Percentiles rank a stretch among this genome's conserved stretches.
These are phyloP conservation scores for Sindora glabra DNA, from an alignment of 306 rosid species.

Conservation along the genomic window DNA sequence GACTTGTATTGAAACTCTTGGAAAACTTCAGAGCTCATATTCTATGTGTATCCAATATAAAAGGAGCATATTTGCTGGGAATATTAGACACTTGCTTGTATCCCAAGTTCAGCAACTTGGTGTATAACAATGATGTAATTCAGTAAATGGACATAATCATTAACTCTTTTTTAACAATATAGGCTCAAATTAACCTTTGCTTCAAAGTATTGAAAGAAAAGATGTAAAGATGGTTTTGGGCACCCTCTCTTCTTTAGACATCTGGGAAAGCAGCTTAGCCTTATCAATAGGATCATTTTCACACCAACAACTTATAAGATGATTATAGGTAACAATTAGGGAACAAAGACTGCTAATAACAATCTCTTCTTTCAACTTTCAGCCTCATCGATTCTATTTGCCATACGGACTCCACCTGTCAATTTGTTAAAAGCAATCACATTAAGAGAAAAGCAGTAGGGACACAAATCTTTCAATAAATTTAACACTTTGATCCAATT, in stretches of 20 bases:
- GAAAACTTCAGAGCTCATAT: not conserved
- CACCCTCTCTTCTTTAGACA: conserved; percentile 44
- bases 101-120: not conserved
- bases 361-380: conserved; percentile 44
- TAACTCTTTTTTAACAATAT: not conserved
- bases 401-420: conserved; percentile 67
- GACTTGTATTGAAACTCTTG: not conserved
- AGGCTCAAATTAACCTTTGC: not conserved
- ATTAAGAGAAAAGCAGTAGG: conserved; percentile 49
- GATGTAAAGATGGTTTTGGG: conserved; percentile 50
- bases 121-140: not conserved
- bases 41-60: not conserved
- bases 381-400: conserved; percentile 45
- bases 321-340: conserved; percentile 56
- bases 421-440: conserved; percentile 55
- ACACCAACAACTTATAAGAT: conserved; percentile 56
- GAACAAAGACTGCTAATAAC: conserved; percentile 52
- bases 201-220: conserved; percentile 3
- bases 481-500: conserved; percentile 54
- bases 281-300: conserved; percentile 45
- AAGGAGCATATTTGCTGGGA: not conserved
- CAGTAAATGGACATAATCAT: not conserved
- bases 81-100: not conserved
- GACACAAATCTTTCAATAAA: conserved; percentile 42
- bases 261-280: conserved; percentile 51